These are phyloP conservation scores for Neurospora sp. DNA, from an alignment of 495 filamentous ascomycete genomes.

Conservation along the genomic window DNA sequence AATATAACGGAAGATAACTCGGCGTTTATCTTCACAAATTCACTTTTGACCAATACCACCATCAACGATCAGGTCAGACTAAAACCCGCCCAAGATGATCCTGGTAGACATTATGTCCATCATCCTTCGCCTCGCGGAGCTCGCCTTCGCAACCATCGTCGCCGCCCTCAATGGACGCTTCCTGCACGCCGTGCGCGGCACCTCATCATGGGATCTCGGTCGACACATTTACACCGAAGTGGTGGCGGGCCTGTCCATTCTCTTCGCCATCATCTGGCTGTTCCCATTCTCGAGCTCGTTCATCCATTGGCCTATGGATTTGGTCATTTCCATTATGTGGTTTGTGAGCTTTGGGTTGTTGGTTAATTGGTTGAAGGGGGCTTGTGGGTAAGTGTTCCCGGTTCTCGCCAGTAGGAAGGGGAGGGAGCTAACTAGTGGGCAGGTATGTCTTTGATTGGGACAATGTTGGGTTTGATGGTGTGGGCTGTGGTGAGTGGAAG, in stretches of 20 bases:
- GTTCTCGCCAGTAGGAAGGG: background rate
- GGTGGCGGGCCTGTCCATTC: conserved; percentile 34
- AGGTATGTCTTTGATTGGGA: conserved; percentile 85
- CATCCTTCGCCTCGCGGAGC: conserved; percentile 36
- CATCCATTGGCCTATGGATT: conserved; percentile 41
- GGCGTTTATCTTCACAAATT: no score
- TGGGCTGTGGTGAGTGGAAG: conserved; percentile 57
- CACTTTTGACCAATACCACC: no score
- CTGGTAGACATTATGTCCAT: conserved; percentile 29
- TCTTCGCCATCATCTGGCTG: conserved; percentile 39
- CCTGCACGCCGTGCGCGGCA: conserved; percentile 22
- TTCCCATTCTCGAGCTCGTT: conserved; percentile 35
- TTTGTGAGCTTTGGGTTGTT: conserved; percentile 54
- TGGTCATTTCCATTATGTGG: conserved; percentile 51
- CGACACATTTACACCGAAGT: conserved; percentile 41
- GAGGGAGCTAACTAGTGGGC: background rate
- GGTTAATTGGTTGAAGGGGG: conserved; percentile 39
- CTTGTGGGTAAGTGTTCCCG: conserved; percentile 54
- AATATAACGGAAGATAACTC: background rate
- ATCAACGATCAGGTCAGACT: background rate
- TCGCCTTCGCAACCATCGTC: conserved; percentile 38
- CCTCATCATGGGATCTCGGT: conserved; percentile 26
- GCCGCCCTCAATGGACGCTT: conserved; percentile 37
- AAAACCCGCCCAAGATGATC: conserved; percentile 19
- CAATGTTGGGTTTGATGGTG: conserved; percentile 76